A percentile compares a stretch with the other conserved stretches of the same genome.
Conservation (phyloP, 305 asterid genomes). For the Solanum hybrid region DNA sequence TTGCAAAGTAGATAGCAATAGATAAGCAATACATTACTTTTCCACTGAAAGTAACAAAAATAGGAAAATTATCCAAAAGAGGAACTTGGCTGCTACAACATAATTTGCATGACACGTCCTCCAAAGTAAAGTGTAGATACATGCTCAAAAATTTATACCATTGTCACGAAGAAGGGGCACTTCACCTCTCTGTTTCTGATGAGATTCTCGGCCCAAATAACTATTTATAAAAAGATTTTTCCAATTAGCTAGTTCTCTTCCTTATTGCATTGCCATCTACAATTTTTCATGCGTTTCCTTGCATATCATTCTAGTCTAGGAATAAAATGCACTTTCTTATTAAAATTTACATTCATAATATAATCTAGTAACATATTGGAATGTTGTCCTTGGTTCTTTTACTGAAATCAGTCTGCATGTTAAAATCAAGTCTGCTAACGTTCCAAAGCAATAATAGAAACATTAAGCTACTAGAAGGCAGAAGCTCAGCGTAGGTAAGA, state of each 20-base stretch:
- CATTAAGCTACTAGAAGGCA: not conserved
- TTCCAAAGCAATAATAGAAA: not conserved
- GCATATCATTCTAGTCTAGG: not conserved
- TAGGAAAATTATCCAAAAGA: not conserved
- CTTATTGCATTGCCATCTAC: not conserved
- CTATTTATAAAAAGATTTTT: not conserved
- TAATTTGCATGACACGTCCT: not conserved
- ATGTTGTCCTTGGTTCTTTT: not conserved
- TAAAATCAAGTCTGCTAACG: not conserved
- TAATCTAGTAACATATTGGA: not conserved
- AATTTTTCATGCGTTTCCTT: not conserved
- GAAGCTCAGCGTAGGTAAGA: not conserved
- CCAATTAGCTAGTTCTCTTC: not conserved
- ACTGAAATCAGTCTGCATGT: not conserved
- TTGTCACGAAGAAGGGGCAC: not conserved
- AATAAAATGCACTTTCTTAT: not conserved
- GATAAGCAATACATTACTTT: not conserved
- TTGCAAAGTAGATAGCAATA: not conserved
- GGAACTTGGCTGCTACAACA: not conserved
- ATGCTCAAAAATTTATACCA: not conserved
- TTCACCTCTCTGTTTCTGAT: not conserved
- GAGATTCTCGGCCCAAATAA: not conserved
- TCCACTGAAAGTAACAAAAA: not conserved
- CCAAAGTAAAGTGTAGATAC: not conserved
- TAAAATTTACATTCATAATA: not conserved